phyloP scores from a whole-genome alignment of 1,284 basidiomycete species.

The Heterobasidion annosum region DNA sequence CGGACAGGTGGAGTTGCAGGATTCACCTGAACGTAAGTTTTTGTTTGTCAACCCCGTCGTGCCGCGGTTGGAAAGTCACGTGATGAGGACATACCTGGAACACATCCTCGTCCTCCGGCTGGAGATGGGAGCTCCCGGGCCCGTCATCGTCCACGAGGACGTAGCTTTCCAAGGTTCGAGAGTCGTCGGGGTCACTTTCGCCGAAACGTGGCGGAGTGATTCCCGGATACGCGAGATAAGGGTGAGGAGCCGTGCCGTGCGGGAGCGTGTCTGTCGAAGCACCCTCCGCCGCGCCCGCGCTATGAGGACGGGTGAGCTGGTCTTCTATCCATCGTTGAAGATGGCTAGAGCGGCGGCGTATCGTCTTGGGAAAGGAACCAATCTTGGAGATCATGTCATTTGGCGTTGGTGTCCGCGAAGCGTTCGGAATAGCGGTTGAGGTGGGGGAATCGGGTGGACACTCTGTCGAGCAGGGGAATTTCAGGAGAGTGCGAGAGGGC shows the following conservation, averaged over 20 bases:
- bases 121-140: slow-evolving; percentile 18
- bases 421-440: slow-evolving; percentile 10
- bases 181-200: slow-evolving; percentile 22
- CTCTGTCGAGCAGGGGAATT: neutral
- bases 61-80: slow-evolving; percentile 14
- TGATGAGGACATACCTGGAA: slow-evolving; percentile 18
- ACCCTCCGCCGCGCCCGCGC: neutral
- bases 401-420: slow-evolving; percentile 11
- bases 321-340: slow-evolving; percentile 64
- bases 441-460: slow-evolving; percentile 2
- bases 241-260: slow-evolving; percentile 27
- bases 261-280: slow-evolving; percentile 11
- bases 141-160: slow-evolving; percentile 39
- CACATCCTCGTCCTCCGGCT: slow-evolving; percentile 22
- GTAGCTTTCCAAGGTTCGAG: slow-evolving; percentile 40
- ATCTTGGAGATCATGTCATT: neutral
- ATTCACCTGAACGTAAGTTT: no score
- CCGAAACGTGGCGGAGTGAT: slow-evolving; percentile 21
- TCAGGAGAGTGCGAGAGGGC: no score
- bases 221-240: slow-evolving; percentile 49
- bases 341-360: slow-evolving; percentile 44
- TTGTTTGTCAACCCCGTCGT: neutral
- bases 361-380: neutral
- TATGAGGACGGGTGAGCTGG: slow-evolving; percentile 29
- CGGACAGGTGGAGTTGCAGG: slow-evolving; percentile 2